A percentile compares a stretch with the other conserved stretches of the same genome.
phyloP scores from a whole-genome alignment of 345 rosid genomes.

The Camelina sativa region DNA sequence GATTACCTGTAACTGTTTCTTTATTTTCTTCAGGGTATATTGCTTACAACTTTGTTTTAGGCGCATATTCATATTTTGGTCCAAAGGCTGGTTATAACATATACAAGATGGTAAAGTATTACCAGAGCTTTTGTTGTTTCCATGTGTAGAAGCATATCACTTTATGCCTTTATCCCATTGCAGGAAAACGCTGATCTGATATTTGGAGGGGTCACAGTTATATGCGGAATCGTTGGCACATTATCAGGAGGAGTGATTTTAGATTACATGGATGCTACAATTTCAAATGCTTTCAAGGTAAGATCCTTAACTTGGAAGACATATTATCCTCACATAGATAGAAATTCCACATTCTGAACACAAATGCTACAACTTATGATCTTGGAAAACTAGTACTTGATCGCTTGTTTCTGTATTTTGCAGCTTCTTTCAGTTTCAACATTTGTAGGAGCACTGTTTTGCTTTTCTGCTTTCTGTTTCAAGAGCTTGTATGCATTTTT shows the following conservation, averaged over 20 bases:
- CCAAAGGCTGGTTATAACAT: constrained; percentile 93
- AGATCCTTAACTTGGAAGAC: constrained; percentile 18
- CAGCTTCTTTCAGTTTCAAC: constrained; percentile 86
- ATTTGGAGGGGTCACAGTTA: constrained; percentile 87
- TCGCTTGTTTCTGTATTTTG: constrained; percentile 28
- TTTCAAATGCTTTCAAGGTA: constrained; percentile 95
- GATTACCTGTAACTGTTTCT: constrained; percentile 52
- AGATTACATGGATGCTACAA: constrained; percentile 71
- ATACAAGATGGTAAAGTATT: constrained; percentile 72
- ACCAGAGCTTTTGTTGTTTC: constrained; percentile 12
- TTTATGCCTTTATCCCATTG: constrained; percentile 29
- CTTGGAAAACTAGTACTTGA: constrained; percentile 10
- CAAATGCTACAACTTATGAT: neutral
- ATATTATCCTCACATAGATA: constrained; percentile 3
- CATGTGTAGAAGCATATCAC: constrained; percentile 4
- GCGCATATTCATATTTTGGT: constrained; percentile 98
- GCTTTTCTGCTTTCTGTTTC: constrained; percentile 83
- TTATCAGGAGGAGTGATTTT: constrained; percentile 75
- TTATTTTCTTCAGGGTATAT: constrained; percentile 63
- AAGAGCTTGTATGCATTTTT: constrained; percentile 87
- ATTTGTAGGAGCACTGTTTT: constrained; percentile 72
- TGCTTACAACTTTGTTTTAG: constrained; percentile 88
- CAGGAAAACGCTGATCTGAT: constrained; percentile 87
- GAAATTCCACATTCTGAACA: neutral
- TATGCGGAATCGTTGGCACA: constrained; percentile 86